These are phyloP conservation scores for Paradendryphiella salina DNA, from an alignment of 2,329 filamentous ascomycete genomes.

Conservation along the genomic window DNA sequence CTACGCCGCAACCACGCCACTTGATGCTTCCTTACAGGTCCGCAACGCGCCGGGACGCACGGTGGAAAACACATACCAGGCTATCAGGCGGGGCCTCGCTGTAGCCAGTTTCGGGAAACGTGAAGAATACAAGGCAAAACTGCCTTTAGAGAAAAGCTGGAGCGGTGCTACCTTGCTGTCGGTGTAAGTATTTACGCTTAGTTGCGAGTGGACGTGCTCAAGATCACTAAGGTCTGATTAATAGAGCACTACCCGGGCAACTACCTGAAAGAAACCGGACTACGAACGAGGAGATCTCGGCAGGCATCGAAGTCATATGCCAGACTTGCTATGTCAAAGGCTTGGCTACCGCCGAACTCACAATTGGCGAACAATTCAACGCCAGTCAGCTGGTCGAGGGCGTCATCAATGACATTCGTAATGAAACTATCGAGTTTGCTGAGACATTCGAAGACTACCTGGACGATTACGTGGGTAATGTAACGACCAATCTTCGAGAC, in stretches of 20 bases:
- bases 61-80: constrained; percentile 14
- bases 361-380: constrained; percentile 51
- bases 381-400: constrained; percentile 24
- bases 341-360: constrained; percentile 50
- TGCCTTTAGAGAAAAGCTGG: constrained; percentile 48
- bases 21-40: constrained; percentile 1
- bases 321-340: constrained; percentile 58
- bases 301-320: constrained; percentile 52
- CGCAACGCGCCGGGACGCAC: constrained; percentile 18
- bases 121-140: constrained; percentile 17
- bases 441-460: constrained; percentile 16
- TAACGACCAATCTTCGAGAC: constrained; percentile 21
- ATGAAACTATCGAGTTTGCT: constrained; percentile 25
- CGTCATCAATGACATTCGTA: constrained; percentile 17
- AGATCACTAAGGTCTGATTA: no score
- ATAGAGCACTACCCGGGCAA: no score
- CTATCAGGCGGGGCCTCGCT: constrained; percentile 16
- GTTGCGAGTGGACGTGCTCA: not conserved
- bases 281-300: constrained; percentile 12
- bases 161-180: constrained; percentile 46
- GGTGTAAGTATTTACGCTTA: constrained; percentile 24
- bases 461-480: constrained; percentile 8
- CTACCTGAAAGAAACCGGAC: constrained; percentile 1
- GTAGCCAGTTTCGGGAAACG: constrained; percentile 8
- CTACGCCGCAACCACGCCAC: not conserved